Conservation (phyloP, 805 yeast genomes). For the Brettanomyces bruxellensis region DNA sequence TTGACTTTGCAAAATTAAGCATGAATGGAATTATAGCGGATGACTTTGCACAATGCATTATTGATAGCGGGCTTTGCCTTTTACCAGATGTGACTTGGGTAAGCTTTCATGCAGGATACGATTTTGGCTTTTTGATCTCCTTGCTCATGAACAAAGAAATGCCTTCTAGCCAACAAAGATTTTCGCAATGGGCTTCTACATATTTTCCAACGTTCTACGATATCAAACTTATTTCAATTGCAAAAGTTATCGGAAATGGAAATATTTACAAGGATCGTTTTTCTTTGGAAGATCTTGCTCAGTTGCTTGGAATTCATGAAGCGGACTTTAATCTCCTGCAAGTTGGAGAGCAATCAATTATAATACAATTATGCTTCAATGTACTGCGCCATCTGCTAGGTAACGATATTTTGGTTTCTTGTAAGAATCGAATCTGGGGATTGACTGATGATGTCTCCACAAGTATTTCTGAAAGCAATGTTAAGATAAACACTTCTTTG, state of each 20-base stretch:
- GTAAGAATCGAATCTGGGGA: conserved; percentile 25
- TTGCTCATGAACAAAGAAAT: conserved; percentile 64
- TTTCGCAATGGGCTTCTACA: conserved; percentile 56
- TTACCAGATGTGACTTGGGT: conserved; percentile 73
- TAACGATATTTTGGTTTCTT: conserved; percentile 10
- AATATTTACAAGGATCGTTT: conserved; percentile 23
- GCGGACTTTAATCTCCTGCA: conserved; percentile 39
- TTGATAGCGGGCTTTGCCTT: conserved; percentile 77
- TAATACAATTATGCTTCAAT: conserved; percentile 57
- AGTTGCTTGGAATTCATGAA: conserved; percentile 57
- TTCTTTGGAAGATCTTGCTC: conserved; percentile 56
- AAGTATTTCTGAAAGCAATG: neutral
- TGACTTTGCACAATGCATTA: conserved; percentile 76
- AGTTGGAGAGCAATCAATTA: conserved; percentile 55
- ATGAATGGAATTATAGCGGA: conserved; percentile 69
- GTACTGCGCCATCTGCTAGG: conserved; percentile 33
- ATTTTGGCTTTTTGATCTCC: conserved; percentile 80
- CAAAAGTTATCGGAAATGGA: conserved; percentile 12
- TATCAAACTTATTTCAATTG: conserved; percentile 46
- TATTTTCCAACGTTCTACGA: conserved; percentile 83
- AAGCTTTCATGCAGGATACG: conserved; percentile 90
- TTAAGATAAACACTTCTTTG: neutral
- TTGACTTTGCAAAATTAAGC: conserved; percentile 69
- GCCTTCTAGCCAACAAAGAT: conserved; percentile 76
- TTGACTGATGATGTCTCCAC: conserved; percentile 14